Evolutionary conservation across 139 green algal genomes (phyloP).

Genomic region (Chlorella vulgaris): DNA sequence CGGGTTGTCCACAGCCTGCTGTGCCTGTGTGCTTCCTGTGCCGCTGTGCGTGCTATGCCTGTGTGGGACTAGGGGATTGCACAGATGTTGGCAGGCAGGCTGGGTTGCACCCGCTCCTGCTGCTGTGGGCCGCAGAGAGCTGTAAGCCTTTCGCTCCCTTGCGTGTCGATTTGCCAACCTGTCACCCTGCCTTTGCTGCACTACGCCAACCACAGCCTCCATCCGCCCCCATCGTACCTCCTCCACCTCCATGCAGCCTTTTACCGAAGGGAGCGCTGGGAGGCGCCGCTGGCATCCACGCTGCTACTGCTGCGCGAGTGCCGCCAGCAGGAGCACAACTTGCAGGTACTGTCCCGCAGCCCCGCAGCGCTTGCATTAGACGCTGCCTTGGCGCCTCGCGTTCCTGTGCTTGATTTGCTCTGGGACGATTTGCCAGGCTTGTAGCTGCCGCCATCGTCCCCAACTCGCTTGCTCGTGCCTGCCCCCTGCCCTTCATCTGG

Average conservation of each 20-base stretch:
- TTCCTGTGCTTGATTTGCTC: too few relatives aligned
- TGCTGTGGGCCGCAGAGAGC: background rate
- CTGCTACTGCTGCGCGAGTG: constrained; percentile 53
- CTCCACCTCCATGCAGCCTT: constrained; percentile 5
- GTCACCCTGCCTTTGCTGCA: too few relatives aligned
- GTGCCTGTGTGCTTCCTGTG: background rate
- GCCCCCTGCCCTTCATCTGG: too few relatives aligned
- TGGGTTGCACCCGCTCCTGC: background rate
- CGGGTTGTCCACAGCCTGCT: background rate
- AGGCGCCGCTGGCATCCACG: constrained; percentile 20
- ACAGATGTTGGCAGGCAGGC: too few relatives aligned
- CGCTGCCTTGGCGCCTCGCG: too few relatives aligned
- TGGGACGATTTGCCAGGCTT: too few relatives aligned
- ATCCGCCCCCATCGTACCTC: background rate
- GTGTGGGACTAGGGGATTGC: background rate
- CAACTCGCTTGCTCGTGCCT: too few relatives aligned
- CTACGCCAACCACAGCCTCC: background rate
- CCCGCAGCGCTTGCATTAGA: too few relatives aligned
- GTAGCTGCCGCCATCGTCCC: too few relatives aligned
- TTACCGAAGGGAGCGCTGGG: constrained; percentile 49
- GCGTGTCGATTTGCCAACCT: too few relatives aligned
- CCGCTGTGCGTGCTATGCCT: background rate
- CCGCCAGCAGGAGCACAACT: constrained; percentile 11
- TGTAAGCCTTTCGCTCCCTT: too few relatives aligned
- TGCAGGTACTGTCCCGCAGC: background rate